Percentiles rank a stretch among this genome's conserved stretches.
Evolutionary conservation across 2,329 filamentous ascomycete genomes (phyloP).

Genomic region (Boeremia lycopersici): DNA sequence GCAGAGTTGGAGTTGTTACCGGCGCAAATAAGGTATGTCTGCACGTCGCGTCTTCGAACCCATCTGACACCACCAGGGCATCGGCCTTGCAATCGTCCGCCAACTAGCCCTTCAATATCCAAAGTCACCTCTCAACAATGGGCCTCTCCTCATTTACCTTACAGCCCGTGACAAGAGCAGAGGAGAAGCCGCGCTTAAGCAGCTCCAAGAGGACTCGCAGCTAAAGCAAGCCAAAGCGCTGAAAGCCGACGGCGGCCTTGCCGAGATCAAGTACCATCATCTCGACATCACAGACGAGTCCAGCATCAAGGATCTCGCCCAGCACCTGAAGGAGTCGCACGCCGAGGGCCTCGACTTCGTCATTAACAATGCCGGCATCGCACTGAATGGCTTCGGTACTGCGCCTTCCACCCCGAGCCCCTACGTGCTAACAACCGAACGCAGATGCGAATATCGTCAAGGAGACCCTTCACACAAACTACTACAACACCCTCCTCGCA

Average conservation of each 20-base stretch:
- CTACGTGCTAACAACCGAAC: neutral
- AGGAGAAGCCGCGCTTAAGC: slow-evolving; percentile 55
- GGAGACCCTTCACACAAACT: slow-evolving; percentile 58
- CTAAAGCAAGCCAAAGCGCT: slow-evolving; percentile 56
- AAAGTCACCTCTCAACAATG: slow-evolving; percentile 54
- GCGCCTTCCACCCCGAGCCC: neutral
- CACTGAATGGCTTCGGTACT: slow-evolving; percentile 54
- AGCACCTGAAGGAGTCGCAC: slow-evolving; percentile 52
- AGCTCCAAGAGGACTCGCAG: slow-evolving; percentile 52
- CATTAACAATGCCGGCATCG: slow-evolving; percentile 61
- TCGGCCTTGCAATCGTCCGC: slow-evolving; percentile 59
- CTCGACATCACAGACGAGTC: slow-evolving; percentile 56
- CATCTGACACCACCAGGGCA: slow-evolving; percentile 38
- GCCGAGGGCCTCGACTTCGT: slow-evolving; percentile 58
- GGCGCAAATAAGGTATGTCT: slow-evolving; percentile 58
- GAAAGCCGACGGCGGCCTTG: slow-evolving; percentile 38
- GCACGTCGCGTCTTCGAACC: neutral
- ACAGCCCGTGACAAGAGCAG: slow-evolving; percentile 57
- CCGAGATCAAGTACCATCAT: slow-evolving; percentile 55
- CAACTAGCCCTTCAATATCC: slow-evolving; percentile 61
- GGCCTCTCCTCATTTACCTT: slow-evolving; percentile 59
- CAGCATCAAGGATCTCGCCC: slow-evolving; percentile 53
- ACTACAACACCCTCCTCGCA: slow-evolving; percentile 58
- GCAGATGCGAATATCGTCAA: slow-evolving; percentile 55
- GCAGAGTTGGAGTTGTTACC: slow-evolving; percentile 58